Evolutionary conservation across 305 asterid species (phyloP), one percentile per base, ranked within the genome.

Genomic region (Fraxinus paxiana): DNA sequence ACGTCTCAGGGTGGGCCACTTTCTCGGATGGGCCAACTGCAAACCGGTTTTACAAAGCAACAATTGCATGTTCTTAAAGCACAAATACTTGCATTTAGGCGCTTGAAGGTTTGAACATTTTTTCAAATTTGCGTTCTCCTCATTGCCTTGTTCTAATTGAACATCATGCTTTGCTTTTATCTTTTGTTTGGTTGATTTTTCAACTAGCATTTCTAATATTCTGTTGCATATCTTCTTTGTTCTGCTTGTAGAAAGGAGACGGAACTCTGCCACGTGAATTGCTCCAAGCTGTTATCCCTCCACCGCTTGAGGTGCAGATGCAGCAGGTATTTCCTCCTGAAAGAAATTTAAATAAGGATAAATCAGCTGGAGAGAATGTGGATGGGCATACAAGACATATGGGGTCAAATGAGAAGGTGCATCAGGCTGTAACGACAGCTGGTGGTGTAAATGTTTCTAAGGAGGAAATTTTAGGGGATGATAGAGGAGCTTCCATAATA

Each of bases 71-170:
- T 90, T 81, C 97, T 95, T 81, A 95, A 95, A 88, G 99, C 98
- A 59, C 99, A 95, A 79, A 95, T 95, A 87, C 98, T 94, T 79
- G 98, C 97, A 63, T 95, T 95, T 88, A 90, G 98, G 89, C 98
- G 99, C 79, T 77, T 95, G 56, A 95, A 95, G 99, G 99, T 95
- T 81, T 79, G 93, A 73, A 35, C 51, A 74, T 67, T 80, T 79
- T 76, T 34, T 24, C 15, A 6, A 38, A 33, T 77, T 69, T 61
- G 63, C 78, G 38, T 70, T 61, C 77, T 83, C 72, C 77, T 71
- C 77, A 20, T 20, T 61, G 79, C 74, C 17, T 79, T 83, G 75
- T 79, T 82, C 35, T 46, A 71, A 69, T 33, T 81, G 10, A 74
- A 37, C 63, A 35, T 28, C 63, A 20, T 17, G 78, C 77, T 75